Evolutionary conservation across 192 early-diverging fungal genomes (phyloP).

Genomic region (Coemansia sp.): DNA sequence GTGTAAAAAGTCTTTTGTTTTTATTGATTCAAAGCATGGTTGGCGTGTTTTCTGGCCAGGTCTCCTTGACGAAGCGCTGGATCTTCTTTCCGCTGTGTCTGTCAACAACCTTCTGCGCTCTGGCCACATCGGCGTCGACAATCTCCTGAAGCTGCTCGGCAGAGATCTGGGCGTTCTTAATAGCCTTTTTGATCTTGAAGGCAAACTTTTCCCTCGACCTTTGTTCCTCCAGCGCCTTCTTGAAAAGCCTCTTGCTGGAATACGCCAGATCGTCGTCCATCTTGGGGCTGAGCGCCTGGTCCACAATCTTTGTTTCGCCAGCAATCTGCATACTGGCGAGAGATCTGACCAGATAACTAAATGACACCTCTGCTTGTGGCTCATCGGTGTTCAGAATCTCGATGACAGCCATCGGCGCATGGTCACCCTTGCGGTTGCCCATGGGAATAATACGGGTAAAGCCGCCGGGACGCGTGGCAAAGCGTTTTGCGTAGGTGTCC

Average conservation of each 20-base stretch:
- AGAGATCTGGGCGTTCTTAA: conserved; percentile 34
- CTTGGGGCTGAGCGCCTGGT: conserved; percentile 20
- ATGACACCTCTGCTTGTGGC: conserved; percentile 67
- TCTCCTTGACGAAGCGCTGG: conserved; percentile 39
- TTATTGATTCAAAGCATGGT: conserved; percentile 13
- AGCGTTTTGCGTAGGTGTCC: conserved; percentile 80
- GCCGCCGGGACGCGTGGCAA: conserved; percentile 72
- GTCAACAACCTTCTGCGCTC: conserved; percentile 22
- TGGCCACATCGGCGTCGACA: conserved; percentile 39
- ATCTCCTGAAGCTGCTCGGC: conserved; percentile 40
- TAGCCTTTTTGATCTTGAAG: conserved; percentile 33
- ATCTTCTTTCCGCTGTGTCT: conserved; percentile 23
- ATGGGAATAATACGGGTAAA: conserved; percentile 86
- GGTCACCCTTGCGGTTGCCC: conserved; percentile 77
- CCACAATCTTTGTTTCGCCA: conserved; percentile 40
- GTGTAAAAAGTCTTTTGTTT: not conserved
- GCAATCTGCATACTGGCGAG: conserved; percentile 47
- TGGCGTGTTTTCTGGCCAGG: conserved; percentile 49
- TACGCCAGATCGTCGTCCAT: conserved; percentile 17
- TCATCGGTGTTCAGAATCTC: conserved; percentile 82
- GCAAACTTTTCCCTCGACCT: conserved; percentile 37
- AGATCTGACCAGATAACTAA: conserved; percentile 51
- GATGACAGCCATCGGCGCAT: conserved; percentile 85
- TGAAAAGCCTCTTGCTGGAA: conserved; percentile 36
- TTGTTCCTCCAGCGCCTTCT: conserved; percentile 39